Base-by-base conservation (phyloP, 306 rosid species). In the Psophocarpus tetragonolobus region DNA sequence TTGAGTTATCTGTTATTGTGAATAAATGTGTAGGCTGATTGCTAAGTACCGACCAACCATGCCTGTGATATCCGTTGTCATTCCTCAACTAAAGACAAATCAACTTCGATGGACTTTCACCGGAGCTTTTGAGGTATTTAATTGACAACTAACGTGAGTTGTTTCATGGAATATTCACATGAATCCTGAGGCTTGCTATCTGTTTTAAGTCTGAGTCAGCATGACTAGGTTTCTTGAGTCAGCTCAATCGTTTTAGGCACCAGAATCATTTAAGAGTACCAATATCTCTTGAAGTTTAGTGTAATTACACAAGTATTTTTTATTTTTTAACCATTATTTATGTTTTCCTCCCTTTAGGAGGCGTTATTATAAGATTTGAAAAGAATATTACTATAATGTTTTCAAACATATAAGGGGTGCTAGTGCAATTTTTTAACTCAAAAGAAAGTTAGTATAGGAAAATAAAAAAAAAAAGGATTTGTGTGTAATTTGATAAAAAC, bases 21-120 rank as follows among this genome's bases (percentile, higher is more conserved):
- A n/a, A n/a, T 62, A 13, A 42, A 23, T 73, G 17, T 72, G 79
- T 38, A 91, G 93, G 84, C 71, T 91, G 89, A 89, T 91, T 60
- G 94, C 97, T 1, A 91, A 91, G 87, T 91, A 91, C 78, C 80
- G 92, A 66, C 97, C 97, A 75, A 86, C 92, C 62, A 91, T 91
- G 97, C 97, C 97, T 11, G 97, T 89, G 68, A 73, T 91, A 64
- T 91, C 94, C 33, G 97, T 91, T 15, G 92, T 91, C 70, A 71
- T 89, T 68, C 97, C 97, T 50, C 94, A 91, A 58, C 86, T 91
- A 23, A 91, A 83, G 85, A 91, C 97, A 63, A 91, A 91, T 85
- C 94, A 89, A 75, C 86, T 91, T 8, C 88, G 90, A 20, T 91
- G 97, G 97, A 91, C 95, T 80, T 93, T 93, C 67, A 89, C 84